These are phyloP conservation scores for Dothistroma septosporum DNA, from an alignment of 2,329 filamentous ascomycete genomes.

Conservation along the genomic window DNA sequence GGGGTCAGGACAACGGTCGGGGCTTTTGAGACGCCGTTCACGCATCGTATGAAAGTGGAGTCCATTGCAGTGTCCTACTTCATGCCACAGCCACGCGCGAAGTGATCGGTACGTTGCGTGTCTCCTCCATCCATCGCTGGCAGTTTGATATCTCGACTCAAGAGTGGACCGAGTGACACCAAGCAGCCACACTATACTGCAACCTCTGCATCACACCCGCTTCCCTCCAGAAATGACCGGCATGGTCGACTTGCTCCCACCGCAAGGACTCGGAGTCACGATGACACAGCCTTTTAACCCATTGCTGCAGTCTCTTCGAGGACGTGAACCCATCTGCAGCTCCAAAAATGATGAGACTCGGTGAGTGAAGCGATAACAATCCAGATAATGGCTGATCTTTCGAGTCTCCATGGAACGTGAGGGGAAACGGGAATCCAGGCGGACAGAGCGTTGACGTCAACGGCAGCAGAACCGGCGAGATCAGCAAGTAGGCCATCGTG, in stretches of 20 bases:
- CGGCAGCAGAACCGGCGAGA: constrained; percentile 47
- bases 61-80: not conserved
- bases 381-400: constrained; percentile 12
- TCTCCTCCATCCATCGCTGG: too few species aligned
- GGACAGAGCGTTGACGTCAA: constrained; percentile 36
- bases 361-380: constrained; percentile 53
- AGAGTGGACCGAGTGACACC: constrained; percentile 13
- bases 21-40: not conserved
- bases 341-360: constrained; percentile 69
- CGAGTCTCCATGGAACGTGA: constrained; percentile 11
- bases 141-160: too few species aligned
- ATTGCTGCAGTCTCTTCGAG: constrained; percentile 59
- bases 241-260: constrained; percentile 45
- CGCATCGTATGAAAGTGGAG: not conserved
- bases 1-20: not conserved
- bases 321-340: constrained; percentile 70
- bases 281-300: constrained; percentile 55
- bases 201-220: constrained; percentile 33
- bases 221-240: constrained; percentile 52
- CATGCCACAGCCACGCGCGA: too few species aligned
- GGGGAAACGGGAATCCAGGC: constrained; percentile 27
- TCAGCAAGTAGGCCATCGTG: constrained; percentile 41
- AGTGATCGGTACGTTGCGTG: too few species aligned
- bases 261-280: constrained; percentile 34
- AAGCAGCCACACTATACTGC: constrained; percentile 22